These are phyloP conservation scores for Exophiala sideris DNA, from an alignment of 2,329 filamentous ascomycete species.

Conservation along the genomic window DNA sequence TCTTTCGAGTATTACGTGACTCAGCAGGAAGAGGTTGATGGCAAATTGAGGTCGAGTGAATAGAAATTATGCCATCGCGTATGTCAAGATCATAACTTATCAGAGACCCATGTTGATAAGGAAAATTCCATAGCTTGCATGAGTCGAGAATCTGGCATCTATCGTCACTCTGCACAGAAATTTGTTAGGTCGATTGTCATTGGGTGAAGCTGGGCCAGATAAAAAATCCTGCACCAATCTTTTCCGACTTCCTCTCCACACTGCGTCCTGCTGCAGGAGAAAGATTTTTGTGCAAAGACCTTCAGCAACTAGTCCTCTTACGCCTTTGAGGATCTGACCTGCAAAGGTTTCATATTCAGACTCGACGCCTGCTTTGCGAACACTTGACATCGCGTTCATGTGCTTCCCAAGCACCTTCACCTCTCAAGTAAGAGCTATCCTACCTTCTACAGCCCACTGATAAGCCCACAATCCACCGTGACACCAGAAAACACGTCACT, in stretches of 20 bases:
- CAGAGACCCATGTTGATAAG: no score
- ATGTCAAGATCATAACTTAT: no score
- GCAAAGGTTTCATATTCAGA: slow-evolving; percentile 6
- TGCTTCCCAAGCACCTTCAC: slow-evolving; percentile 77
- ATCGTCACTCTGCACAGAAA: no score
- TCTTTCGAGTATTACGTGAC: no score
- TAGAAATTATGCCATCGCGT: no score
- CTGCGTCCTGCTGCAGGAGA: slow-evolving; percentile 7
- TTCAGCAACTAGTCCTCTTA: slow-evolving; percentile 8
- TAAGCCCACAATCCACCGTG: slow-evolving; percentile 17
- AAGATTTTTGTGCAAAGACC: slow-evolving; percentile 18
- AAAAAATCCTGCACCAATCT: slow-evolving; percentile 14
- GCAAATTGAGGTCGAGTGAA: no score
- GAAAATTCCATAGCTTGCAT: no score
- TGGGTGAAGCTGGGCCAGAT: not conserved
- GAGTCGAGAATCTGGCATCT: no score
- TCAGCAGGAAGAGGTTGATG: no score
- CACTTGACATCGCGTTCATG: slow-evolving; percentile 48
- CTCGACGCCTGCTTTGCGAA: slow-evolving; percentile 9
- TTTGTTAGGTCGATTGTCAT: no score
- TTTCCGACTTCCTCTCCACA: slow-evolving; percentile 15
- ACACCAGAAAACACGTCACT: slow-evolving; percentile 22
- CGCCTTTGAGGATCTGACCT: slow-evolving; percentile 5
- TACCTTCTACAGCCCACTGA: slow-evolving; percentile 21
- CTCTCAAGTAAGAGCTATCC: slow-evolving; percentile 65